Evolutionary conservation across 2,329 filamentous ascomycete genomes (phyloP).

Genomic region (Aureobasidium namibiae): DNA sequence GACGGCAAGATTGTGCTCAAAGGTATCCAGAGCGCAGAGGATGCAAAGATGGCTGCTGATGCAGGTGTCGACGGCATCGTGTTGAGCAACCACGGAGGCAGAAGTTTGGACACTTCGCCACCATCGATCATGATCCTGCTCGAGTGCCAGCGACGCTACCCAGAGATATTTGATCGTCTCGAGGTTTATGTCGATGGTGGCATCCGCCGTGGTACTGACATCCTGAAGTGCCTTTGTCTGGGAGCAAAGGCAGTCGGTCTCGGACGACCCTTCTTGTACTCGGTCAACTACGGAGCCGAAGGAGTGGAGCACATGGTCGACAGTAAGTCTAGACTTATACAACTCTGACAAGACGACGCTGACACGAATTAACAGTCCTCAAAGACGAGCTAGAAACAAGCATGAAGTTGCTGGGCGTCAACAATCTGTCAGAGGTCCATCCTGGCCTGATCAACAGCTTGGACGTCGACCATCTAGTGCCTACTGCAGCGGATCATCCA

Average conservation of each 20-base stretch:
- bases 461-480: constrained; percentile 46
- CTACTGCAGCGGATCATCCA: constrained; percentile 17
- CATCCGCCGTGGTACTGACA: constrained; percentile 56
- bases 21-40: constrained; percentile 33
- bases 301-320: constrained; percentile 36
- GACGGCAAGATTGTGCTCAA: constrained; percentile 36
- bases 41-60: constrained; percentile 34
- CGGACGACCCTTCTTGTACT: constrained; percentile 53
- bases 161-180: constrained; percentile 50
- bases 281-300: constrained; percentile 51
- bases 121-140: constrained; percentile 52
- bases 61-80: constrained; percentile 39
- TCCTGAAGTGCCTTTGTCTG: constrained; percentile 58
- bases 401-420: constrained; percentile 58
- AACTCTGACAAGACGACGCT: background rate
- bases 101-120: constrained; percentile 43
- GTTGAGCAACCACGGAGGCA: constrained; percentile 45
- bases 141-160: constrained; percentile 54
- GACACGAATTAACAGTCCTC: constrained; percentile 22
- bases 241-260: constrained; percentile 56
- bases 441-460: constrained; percentile 51
- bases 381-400: constrained; percentile 54
- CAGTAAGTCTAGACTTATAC: background rate
- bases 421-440: constrained; percentile 51
- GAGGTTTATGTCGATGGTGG: constrained; percentile 60